A percentile compares a stretch with the other conserved stretches of the same genome.
Conservation (phyloP, 2,329 filamentous ascomycete species). For the Chalara sp. region DNA sequence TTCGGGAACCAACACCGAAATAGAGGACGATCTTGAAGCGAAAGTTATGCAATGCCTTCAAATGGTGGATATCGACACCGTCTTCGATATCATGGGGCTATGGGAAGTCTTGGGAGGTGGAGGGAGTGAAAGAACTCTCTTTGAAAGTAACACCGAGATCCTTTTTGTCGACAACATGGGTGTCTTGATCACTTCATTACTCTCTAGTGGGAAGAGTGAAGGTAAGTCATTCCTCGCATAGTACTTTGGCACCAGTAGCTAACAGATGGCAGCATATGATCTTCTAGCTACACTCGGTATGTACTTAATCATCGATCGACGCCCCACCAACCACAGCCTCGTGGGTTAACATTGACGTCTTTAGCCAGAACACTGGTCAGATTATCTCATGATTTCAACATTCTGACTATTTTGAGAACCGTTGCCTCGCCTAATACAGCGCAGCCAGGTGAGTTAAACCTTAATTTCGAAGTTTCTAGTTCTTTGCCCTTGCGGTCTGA, state of each 20-base stretch:
- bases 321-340: background rate
- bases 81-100: constrained; percentile 53
- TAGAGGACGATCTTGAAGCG: constrained; percentile 5
- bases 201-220: constrained; percentile 37
- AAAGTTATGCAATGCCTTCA: constrained; percentile 32
- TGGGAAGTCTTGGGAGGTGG: constrained; percentile 42
- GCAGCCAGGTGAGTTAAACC: too few species aligned
- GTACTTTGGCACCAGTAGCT: background rate
- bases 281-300: constrained; percentile 38
- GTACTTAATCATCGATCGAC: background rate
- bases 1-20: too few species aligned
- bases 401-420: constrained; percentile 50
- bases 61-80: constrained; percentile 44
- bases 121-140: background rate
- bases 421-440: background rate
- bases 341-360: background rate
- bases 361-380: constrained; percentile 35
- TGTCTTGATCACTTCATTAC: constrained; percentile 43
- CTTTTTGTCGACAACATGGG: constrained; percentile 51
- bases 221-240: constrained; percentile 10
- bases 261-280: constrained; percentile 35
- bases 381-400: constrained; percentile 36
- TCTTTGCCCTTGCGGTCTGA: too few species aligned
- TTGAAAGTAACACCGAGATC: constrained; percentile 28
- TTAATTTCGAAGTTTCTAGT: too few species aligned